phyloP scores from a whole-genome alignment of 257 asterid genomes.

The Leptodermis oblonga region DNA sequence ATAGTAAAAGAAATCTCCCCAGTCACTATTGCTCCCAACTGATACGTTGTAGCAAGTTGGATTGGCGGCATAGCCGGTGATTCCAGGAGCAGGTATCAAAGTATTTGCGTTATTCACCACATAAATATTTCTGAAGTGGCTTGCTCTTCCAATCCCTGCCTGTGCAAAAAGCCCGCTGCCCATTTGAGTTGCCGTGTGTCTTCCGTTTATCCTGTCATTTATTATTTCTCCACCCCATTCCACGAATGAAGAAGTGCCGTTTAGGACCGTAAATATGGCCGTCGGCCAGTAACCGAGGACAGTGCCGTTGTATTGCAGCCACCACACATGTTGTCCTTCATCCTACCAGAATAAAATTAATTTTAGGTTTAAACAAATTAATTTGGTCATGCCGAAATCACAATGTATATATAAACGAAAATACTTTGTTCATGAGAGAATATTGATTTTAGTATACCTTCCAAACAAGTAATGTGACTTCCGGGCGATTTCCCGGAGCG shows the following conservation, averaged over 20 bases:
- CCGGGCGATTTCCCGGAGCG: slow-evolving; percentile 44
- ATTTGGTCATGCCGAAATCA: too few relatives aligned
- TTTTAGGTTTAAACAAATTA: too few relatives aligned
- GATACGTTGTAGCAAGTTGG: slow-evolving; percentile 56
- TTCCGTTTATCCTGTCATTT: slow-evolving; percentile 58
- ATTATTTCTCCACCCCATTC: slow-evolving; percentile 97
- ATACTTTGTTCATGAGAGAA: neutral
- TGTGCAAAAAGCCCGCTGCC: slow-evolving; percentile 81
- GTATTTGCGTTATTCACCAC: slow-evolving; percentile 56
- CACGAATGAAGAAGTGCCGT: slow-evolving; percentile 63
- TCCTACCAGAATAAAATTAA: slow-evolving; percentile 42
- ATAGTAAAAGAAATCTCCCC: slow-evolving; percentile 72
- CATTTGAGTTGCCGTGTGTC: slow-evolving; percentile 88
- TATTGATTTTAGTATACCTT: slow-evolving; percentile 46
- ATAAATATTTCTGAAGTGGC: slow-evolving; percentile 66
- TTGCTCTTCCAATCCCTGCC: slow-evolving; percentile 71
- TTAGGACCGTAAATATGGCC: slow-evolving; percentile 47
- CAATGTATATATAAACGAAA: neutral
- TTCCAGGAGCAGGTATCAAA: slow-evolving; percentile 51
- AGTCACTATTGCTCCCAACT: slow-evolving; percentile 46
- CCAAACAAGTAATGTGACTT: slow-evolving; percentile 80
- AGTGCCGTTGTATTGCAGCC: slow-evolving; percentile 62
- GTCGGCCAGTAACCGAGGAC: slow-evolving; percentile 83
- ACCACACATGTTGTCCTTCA: slow-evolving; percentile 73
- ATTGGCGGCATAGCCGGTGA: slow-evolving; percentile 43